Conservation (phyloP, 2,329 filamentous ascomycete species). For the Fusarium sp. region DNA sequence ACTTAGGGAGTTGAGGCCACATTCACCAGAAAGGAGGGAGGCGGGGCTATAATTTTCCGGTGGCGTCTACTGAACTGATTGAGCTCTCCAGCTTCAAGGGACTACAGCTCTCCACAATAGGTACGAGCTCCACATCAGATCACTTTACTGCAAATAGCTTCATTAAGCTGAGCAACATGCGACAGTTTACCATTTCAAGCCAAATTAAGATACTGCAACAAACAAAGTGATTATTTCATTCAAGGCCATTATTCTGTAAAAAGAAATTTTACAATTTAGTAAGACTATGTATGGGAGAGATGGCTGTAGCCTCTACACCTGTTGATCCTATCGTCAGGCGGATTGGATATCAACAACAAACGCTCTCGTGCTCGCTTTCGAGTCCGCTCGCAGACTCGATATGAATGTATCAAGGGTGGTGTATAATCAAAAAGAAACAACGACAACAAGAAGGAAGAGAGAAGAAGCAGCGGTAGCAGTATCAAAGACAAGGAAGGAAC, state of each 20-base stretch:
- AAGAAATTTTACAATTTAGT: slow-evolving; percentile 50
- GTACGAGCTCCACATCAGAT: slow-evolving; percentile 19
- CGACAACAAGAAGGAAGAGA: slow-evolving; percentile 36
- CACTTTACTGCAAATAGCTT: background rate
- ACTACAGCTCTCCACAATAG: slow-evolving; percentile 11
- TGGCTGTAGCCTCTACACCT: slow-evolving; percentile 44
- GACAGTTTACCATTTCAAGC: slow-evolving; percentile 19
- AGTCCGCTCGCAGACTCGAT: slow-evolving; percentile 51
- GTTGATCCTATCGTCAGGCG: slow-evolving; percentile 43
- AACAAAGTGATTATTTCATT: slow-evolving; percentile 18
- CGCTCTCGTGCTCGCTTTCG: slow-evolving; percentile 46
- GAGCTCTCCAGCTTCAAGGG: background rate
- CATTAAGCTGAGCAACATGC: slow-evolving; percentile 9
- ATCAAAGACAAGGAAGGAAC: slow-evolving; percentile 43
- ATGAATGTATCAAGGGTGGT: slow-evolving; percentile 51
- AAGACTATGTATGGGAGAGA: slow-evolving; percentile 51
- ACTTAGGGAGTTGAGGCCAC: slow-evolving; percentile 57
- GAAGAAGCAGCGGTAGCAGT: slow-evolving; percentile 33
- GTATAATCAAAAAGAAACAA: slow-evolving; percentile 51
- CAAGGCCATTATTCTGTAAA: slow-evolving; percentile 1
- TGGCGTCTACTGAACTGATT: slow-evolving; percentile 3
- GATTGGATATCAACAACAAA: slow-evolving; percentile 47
- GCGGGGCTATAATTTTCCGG: slow-evolving; percentile 53
- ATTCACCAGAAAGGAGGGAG: slow-evolving; percentile 54
- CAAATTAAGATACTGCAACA: background rate